These are phyloP conservation scores for Paramecium caudatum DNA, from an alignment of 73 alveolate genomes.

Conservation along the genomic window DNA sequence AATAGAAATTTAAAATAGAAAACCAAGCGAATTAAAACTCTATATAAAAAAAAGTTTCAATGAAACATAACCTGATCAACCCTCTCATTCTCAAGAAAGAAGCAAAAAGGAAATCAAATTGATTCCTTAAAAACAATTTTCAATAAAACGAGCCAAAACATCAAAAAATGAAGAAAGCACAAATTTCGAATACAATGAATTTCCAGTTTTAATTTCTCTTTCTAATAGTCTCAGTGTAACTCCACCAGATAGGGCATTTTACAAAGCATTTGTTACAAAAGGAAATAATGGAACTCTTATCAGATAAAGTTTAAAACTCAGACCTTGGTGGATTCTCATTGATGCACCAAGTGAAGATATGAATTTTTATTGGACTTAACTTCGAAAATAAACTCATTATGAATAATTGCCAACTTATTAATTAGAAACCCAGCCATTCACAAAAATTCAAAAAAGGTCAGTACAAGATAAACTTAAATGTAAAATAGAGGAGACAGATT, in stretches of 20 bases:
- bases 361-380: conserved; percentile 57
- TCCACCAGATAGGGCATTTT: conserved; percentile 25
- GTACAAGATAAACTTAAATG: conserved; percentile 27
- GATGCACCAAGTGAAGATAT: conserved; percentile 43
- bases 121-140: not conserved
- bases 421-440: not conserved
- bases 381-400: not conserved
- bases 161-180: not conserved
- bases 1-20: conserved; percentile 35
- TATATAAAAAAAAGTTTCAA: not conserved
- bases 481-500: not conserved
- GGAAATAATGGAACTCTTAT: conserved; percentile 73
- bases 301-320: conserved; percentile 39
- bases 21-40: not conserved
- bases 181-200: not conserved
- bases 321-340: conserved; percentile 58
- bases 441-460: conserved; percentile 20
- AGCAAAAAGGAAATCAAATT: not conserved
- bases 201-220: not conserved
- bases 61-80: conserved; percentile 12
- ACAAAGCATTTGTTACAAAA: conserved; percentile 70
- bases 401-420: not conserved
- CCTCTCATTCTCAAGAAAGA: conserved; percentile 3
- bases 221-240: not conserved
- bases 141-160: not conserved